phyloP scores from a whole-genome alignment of 768 basidiomycete species.

The Russula abietina region DNA sequence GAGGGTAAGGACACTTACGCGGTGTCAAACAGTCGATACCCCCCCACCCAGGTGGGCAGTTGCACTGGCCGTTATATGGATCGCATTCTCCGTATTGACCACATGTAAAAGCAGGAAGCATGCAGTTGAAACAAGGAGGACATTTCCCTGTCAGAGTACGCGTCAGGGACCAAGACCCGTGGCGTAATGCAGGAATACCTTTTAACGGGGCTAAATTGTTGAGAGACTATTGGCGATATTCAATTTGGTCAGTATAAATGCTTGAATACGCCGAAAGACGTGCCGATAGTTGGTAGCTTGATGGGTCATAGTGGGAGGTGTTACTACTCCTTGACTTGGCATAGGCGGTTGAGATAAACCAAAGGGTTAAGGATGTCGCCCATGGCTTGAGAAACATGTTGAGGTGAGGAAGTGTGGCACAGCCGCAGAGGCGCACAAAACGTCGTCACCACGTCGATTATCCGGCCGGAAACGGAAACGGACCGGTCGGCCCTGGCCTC shows the following conservation, averaged over 20 bases:
- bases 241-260: background rate
- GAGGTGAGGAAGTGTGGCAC: background rate
- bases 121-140: slow-evolving; percentile 94
- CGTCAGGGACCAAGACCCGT: background rate
- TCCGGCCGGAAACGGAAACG: background rate
- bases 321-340: slow-evolving; percentile 7
- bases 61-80: slow-evolving; percentile 89
- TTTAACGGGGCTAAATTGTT: slow-evolving; percentile 10
- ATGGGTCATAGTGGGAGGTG: slow-evolving; percentile 1
- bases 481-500: background rate
- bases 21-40: slow-evolving; percentile 93
- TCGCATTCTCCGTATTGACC: slow-evolving; percentile 91
- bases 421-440: no score
- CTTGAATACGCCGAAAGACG: background rate
- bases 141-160: slow-evolving; percentile 38
- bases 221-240: background rate
- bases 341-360: background rate
- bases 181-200: background rate
- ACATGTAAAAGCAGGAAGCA: slow-evolving; percentile 85
- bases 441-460: no score
- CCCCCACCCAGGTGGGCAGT: slow-evolving; percentile 96
- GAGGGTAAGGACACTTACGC: slow-evolving; percentile 46
- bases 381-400: slow-evolving; percentile 7
- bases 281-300: slow-evolving; percentile 10
- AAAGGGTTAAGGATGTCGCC: slow-evolving; percentile 4